Conservation (phyloP, 2,329 filamentous ascomycete species). For the Tolypocladium tropicale region DNA sequence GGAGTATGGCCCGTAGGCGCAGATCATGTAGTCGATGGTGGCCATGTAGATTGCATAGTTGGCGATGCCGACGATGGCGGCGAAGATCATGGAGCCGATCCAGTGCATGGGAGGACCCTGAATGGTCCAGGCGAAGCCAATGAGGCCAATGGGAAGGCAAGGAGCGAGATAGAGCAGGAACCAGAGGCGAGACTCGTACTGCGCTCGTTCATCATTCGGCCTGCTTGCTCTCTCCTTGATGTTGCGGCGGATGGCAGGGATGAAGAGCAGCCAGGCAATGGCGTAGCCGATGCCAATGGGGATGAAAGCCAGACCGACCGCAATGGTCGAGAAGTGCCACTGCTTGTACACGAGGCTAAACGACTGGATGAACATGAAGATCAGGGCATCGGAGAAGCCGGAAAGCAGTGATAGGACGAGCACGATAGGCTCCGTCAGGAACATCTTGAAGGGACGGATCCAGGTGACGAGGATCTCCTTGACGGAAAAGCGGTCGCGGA, state of each 20-base stretch:
- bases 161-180: constrained; percentile 53
- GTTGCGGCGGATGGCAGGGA: constrained; percentile 46
- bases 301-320: constrained; percentile 51
- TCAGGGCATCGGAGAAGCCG: constrained; percentile 64
- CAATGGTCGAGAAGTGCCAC: constrained; percentile 50
- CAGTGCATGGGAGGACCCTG: constrained; percentile 55
- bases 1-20: constrained; percentile 62
- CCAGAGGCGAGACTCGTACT: constrained; percentile 59
- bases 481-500: constrained; percentile 45
- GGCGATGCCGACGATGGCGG: constrained; percentile 57
- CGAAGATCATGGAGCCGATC: constrained; percentile 58
- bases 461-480: constrained; percentile 47
- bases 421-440: constrained; percentile 65
- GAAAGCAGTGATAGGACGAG: constrained; percentile 58
- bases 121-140: constrained; percentile 61
- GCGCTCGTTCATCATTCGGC: constrained; percentile 45
- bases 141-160: constrained; percentile 54
- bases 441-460: constrained; percentile 61
- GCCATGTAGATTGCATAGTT: constrained; percentile 70
- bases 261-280: constrained; percentile 49
- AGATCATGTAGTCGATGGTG: constrained; percentile 70
- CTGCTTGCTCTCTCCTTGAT: constrained; percentile 38
- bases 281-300: constrained; percentile 58
- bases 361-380: constrained; percentile 69
- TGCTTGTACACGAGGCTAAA: constrained; percentile 59